A percentile compares a stretch with the other conserved stretches of the same genome.
These are phyloP conservation scores for Arabidopsis lyrata DNA, from an alignment of 441 rosid genomes.

Conservation along the genomic window DNA sequence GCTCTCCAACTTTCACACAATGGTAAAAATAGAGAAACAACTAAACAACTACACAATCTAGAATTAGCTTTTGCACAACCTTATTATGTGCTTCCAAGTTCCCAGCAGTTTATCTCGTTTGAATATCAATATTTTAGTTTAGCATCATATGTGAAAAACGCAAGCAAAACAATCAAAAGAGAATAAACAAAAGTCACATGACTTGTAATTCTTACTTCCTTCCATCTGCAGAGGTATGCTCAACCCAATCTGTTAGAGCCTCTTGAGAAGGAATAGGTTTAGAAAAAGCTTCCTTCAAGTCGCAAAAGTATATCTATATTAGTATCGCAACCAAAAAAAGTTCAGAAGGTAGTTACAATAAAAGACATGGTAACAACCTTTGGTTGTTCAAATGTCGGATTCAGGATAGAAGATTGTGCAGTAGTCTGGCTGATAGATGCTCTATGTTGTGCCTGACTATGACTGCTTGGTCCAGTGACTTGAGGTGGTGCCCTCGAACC, in stretches of 20 bases:
- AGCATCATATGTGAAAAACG: slow-evolving; percentile 11
- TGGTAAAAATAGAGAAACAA: neutral
- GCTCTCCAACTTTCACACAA: neutral
- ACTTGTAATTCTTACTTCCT: slow-evolving; percentile 59
- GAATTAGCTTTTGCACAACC: neutral
- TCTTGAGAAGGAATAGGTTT: slow-evolving; percentile 55
- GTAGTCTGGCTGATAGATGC: slow-evolving; percentile 54
- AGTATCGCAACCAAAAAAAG: slow-evolving; percentile 27
- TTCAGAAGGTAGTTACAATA: slow-evolving; percentile 26
- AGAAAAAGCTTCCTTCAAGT: slow-evolving; percentile 55
- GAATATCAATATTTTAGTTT: slow-evolving; percentile 17
- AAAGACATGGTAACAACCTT: slow-evolving; percentile 49
- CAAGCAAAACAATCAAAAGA: slow-evolving; percentile 18
- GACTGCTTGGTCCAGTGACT: slow-evolving; percentile 52
- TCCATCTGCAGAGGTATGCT: slow-evolving; percentile 82
- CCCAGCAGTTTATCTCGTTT: neutral
- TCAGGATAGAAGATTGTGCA: slow-evolving; percentile 51
- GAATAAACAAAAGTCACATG: slow-evolving; percentile 3
- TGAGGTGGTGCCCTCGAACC: slow-evolving; percentile 62
- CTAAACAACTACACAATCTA: neutral
- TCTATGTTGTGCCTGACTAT: slow-evolving; percentile 62
- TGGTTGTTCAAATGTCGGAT: slow-evolving; percentile 55
- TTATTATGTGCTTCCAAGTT: neutral
- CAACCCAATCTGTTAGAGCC: slow-evolving; percentile 72
- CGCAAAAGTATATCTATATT: slow-evolving; percentile 34